Evolutionary conservation across 768 basidiomycete genomes (phyloP).

Genomic region (Tylopilus rubrobrunneus): DNA sequence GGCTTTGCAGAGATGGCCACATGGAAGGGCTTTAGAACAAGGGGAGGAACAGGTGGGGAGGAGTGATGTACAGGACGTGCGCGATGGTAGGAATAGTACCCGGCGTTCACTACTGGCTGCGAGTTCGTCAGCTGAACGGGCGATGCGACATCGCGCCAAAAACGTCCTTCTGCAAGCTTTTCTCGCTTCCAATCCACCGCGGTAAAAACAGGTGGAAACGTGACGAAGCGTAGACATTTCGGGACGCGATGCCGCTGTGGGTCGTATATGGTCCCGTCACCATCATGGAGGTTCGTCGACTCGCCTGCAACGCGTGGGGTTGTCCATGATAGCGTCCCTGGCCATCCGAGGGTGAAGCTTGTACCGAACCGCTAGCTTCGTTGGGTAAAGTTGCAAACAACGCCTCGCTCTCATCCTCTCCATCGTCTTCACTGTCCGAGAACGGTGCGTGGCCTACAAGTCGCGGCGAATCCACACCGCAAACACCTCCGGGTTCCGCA

Average conservation of each 20-base stretch:
- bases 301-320: constrained; percentile 2
- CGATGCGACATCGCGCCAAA: constrained; percentile 38
- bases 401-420: constrained; percentile 17
- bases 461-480: constrained; percentile 27
- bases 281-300: constrained; percentile 13
- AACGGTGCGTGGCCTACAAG: constrained; percentile 24
- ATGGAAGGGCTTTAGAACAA: constrained; percentile 66
- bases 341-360: constrained; percentile 4
- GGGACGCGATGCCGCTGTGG: constrained; percentile 28
- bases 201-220: constrained; percentile 52
- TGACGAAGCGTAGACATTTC: constrained; percentile 65
- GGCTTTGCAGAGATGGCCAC: constrained; percentile 68
- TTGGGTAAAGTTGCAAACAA: constrained; percentile 10
- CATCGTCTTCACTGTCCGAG: constrained; percentile 30
- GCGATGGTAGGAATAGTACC: constrained; percentile 34
- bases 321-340: background rate
- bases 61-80: constrained; percentile 60
- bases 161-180: constrained; percentile 12
- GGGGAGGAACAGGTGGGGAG: constrained; percentile 74
- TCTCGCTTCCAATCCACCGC: constrained; percentile 19
- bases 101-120: constrained; percentile 10
- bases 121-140: constrained; percentile 58
- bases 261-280: constrained; percentile 20
- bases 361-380: background rate
- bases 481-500: constrained; percentile 30